phyloP scores from a whole-genome alignment of 129 eudicot genomes.

The Daucus carota region DH1_v3.0 NC_030383.2:4433501-4434000 shows the following conservation, averaged over 20 bases:
- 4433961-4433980: neutral
- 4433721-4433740: constrained; percentile 62
- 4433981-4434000: neutral
- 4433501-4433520: neutral
- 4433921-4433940: constrained; percentile 77
- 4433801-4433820: constrained; percentile 60
- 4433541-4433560: no score
- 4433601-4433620: no score
- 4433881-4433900: constrained; percentile 90
- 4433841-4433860: constrained; percentile 83
- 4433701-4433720: neutral
- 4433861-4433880: constrained; percentile 67
- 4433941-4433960: constrained; percentile 31
- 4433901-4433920: constrained; percentile 80
- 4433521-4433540: neutral
- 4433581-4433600: no score
- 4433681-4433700: neutral
- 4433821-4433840: constrained; percentile 76
- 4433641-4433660: no score
- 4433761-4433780: constrained; percentile 73
- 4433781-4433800: constrained; percentile 73
- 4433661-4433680: no score
- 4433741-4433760: constrained; percentile 63
- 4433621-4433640: no score
- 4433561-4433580: no score